Base-by-base conservation (phyloP, 805 yeast species). In the Metschnikowia kofuensis region DNA sequence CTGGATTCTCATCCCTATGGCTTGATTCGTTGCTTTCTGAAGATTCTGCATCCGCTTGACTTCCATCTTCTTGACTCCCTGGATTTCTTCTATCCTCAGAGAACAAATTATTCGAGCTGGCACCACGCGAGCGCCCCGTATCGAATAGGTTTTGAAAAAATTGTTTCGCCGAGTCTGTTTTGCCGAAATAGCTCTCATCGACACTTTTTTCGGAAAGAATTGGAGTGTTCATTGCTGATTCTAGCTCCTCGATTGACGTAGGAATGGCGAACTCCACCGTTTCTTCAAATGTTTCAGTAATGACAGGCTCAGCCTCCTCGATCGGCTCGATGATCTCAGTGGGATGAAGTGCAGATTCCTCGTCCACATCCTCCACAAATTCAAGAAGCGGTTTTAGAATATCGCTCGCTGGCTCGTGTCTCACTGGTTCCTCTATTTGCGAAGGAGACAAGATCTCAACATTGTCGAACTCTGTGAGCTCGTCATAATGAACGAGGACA, bases 291-390 rank as follows among this genome's bases (percentile, higher is more conserved):
- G 49, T 48, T 35, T 53, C 55, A 15, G 38, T 42, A 10, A 40
- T 38, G 4, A 40, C 14, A 6, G 45, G 38, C 49, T 47, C 45
- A 6, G n/a, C 38, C 1, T 14, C 15, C 9, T 53, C 58, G 21
- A 26, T 36, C 2, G 54, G 58, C 42, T 54, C 60, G 15, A 54
- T 38, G 13, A 51, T 29, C 11, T 49, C 55, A 9, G 48, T 30
- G 1, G 53, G 52, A 13, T 8, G n/a, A 16, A 46, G 4, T 6
- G 27, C 13, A 11, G 15, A 30, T 21, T 27, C 44, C 5, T 45
- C 44, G 3, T 31, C 45, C 1, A 35, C 34, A 13, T 45, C 48
- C 7, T 42, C 43, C 15, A 41, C 48, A 37, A 43, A 35, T 12
- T 16, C 47, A 14, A 45, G 34, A 6, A 44, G 35, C 27, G 39